These are phyloP conservation scores for Talaromyces sp. DNA, from an alignment of 2,329 filamentous ascomycete genomes.

Conservation along the genomic window DNA sequence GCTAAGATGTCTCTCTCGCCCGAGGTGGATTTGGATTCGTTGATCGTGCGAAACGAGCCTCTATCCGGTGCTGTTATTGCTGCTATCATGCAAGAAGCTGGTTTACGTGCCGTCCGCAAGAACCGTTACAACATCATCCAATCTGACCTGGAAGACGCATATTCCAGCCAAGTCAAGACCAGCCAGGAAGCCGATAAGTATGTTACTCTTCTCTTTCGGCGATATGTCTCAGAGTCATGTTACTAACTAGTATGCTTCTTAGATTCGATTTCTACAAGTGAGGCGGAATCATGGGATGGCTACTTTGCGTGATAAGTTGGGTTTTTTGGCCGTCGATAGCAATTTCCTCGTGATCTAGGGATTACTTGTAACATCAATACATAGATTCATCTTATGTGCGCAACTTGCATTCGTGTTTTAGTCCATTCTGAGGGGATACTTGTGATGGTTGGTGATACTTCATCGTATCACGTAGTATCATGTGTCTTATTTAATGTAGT, in stretches of 20 bases:
- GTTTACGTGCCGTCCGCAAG: slow-evolving; percentile 89
- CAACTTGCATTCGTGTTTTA: slow-evolving; percentile 21
- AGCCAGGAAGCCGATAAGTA: slow-evolving; percentile 65
- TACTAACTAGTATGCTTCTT: slow-evolving; percentile 51
- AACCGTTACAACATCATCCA: slow-evolving; percentile 99
- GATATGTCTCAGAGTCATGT: slow-evolving; percentile 17
- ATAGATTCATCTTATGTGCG: neutral
- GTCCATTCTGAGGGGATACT: neutral
- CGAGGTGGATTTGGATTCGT: slow-evolving; percentile 91
- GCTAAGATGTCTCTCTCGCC: slow-evolving; percentile 95
- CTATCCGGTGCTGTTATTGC: slow-evolving; percentile 94
- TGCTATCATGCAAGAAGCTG: slow-evolving; percentile 98
- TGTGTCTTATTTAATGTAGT: neutral
- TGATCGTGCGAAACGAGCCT: slow-evolving; percentile 96
- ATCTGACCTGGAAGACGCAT: slow-evolving; percentile 92
- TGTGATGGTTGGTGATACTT: neutral
- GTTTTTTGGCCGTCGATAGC: slow-evolving; percentile 21
- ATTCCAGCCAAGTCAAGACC: slow-evolving; percentile 93
- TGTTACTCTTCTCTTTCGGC: slow-evolving; percentile 24
- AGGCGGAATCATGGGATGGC: slow-evolving; percentile 16
- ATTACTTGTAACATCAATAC: slow-evolving; percentile 4
- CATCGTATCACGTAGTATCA: neutral
- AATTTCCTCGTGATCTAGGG: neutral
- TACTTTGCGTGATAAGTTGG: slow-evolving; percentile 16
- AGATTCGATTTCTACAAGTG: slow-evolving; percentile 90